phyloP scores from a whole-genome alignment of 306 rosid genomes.

The Astragalus membranaceus region DNA sequence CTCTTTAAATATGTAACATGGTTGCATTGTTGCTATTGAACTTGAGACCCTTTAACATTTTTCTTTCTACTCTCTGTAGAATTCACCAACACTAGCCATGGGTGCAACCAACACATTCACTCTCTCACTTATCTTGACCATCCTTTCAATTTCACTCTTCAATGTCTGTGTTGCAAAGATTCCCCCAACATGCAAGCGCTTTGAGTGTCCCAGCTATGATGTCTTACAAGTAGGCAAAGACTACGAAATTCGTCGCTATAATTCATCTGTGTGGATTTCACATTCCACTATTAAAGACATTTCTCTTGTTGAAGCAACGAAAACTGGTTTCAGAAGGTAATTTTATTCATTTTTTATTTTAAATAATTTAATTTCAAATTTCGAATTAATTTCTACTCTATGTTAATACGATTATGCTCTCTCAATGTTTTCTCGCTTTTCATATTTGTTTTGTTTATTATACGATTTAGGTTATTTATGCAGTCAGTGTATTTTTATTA shows the following conservation, averaged over 20 bases:
- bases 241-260: constrained; percentile 58
- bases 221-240: constrained; percentile 34
- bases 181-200: constrained; percentile 53
- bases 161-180: background rate
- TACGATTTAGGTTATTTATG: background rate
- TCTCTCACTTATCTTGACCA: constrained; percentile 35
- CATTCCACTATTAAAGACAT: constrained; percentile 51
- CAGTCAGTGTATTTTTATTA: background rate
- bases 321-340: constrained; percentile 64
- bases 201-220: constrained; percentile 62
- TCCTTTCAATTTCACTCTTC: constrained; percentile 33
- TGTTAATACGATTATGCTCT: background rate
- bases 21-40: no score
- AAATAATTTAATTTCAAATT: background rate
- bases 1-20: no score
- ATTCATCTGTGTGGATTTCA: constrained; percentile 59
- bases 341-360: background rate
- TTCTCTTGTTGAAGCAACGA: constrained; percentile 59
- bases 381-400: background rate
- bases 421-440: background rate
- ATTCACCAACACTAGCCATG: constrained; percentile 15
- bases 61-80: no score
- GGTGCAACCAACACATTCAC: constrained; percentile 28
- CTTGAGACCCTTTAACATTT: no score
- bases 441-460: background rate